A percentile compares a stretch with the other conserved stretches of the same genome.
Conservation (phyloP, 345 rosid genomes). For the Cardamine resedifolia region DNA sequence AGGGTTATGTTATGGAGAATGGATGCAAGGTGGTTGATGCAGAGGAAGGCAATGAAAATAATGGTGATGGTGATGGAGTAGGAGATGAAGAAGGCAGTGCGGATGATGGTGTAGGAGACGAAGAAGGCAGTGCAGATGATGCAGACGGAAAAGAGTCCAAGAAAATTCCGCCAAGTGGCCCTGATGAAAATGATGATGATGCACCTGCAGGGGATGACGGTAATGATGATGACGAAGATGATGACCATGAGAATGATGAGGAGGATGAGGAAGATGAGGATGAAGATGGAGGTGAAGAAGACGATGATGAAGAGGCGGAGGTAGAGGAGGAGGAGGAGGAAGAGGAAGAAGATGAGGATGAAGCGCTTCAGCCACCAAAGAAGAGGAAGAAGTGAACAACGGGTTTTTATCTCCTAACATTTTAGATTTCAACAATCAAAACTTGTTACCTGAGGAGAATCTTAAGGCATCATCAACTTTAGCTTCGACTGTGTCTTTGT, state of each 20-base stretch:
- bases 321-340: conserved; percentile 45
- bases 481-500: conserved; percentile 15
- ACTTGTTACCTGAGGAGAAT: conserved; percentile 28
- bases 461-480: conserved; percentile 12
- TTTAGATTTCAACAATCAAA: conserved; percentile 26
- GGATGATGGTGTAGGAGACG: conserved; percentile 45
- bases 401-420: conserved; percentile 6
- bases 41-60: conserved; percentile 49
- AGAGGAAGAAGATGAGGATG: conserved; percentile 77
- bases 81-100: conserved; percentile 43
- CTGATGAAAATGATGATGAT: conserved; percentile 41
- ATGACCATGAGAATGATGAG: conserved; percentile 24
- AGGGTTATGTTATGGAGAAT: conserved; percentile 35
- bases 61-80: conserved; percentile 41
- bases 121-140: conserved; percentile 43
- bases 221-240: conserved; percentile 49
- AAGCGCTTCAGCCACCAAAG: conserved; percentile 86
- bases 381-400: conserved; percentile 82
- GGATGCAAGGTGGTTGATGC: conserved; percentile 55
- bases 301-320: conserved; percentile 42
- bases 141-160: conserved; percentile 45
- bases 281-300: conserved; percentile 42
- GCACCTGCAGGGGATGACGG: conserved; percentile 41
- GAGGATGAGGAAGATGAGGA: conserved; percentile 35
- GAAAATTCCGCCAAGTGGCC: conserved; percentile 45